Base-by-base conservation (phyloP, 1,284 basidiomycete genomes). In the Naganishia cerealis region DNA sequence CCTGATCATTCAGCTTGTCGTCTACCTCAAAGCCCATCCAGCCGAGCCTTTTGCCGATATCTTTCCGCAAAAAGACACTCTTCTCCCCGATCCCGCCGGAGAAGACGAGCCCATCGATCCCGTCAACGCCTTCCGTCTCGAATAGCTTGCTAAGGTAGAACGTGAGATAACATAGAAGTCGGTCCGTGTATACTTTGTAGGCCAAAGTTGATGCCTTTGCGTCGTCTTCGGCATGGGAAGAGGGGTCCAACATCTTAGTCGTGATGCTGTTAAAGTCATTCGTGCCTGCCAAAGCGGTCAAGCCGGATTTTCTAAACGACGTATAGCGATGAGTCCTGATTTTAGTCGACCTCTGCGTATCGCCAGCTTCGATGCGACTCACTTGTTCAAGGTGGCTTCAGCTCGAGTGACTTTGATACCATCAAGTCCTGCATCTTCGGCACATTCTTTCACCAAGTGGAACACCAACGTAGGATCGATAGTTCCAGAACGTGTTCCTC, bases 381-480 rank as follows among this genome's bases (percentile, higher is more conserved):
- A 84, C 75, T 85, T 86, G 81, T 94, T 94, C 65, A 93, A 82
- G 48, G 92, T 86, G 50, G 87, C 85, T 77, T 94, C 91, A 0
- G 90, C 91, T 72, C 85, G 83, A 6, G 89, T 89, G 55, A 93
- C 81, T 26, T 78, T 70, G 57, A 81, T 77, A 3, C 79, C 86
- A 53, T 85, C 85, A 56, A 90, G 81, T 62, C 87, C 82, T 9
- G 78, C 78, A 43, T 79, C 72, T 77, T 81, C 65, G 79, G 84
- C 54, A 82, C 87, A 77, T 68, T 87, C 85, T 71, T 85, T 86
- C 38, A 88, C 88, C 77, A 90, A 90, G 78, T 94, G 91, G 80
- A 94, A 92, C 73, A 94, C 88, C 56, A 92, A 85, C 39, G 87
- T 88, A 1, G 91, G 89, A 78, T 95, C 92, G 74, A 93, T 83